Base-by-base conservation (phyloP, 202 grass and related monocot species). In the Panicum virgatum region DNA sequence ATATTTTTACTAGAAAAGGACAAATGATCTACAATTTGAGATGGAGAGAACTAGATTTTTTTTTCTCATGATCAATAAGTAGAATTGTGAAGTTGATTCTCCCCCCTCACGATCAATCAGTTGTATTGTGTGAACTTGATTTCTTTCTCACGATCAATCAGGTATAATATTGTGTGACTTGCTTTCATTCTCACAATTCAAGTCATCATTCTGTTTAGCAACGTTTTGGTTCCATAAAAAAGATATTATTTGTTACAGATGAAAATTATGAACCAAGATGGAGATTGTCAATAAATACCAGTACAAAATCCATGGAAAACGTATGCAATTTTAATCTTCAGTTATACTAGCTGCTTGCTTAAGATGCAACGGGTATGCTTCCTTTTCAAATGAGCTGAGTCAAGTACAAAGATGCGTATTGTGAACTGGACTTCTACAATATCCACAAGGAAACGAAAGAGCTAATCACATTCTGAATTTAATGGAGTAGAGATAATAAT, bases 321-420 rank as follows among this genome's bases (percentile, higher is more conserved):
- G 5, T 74, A 43, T 20, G 7, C 22, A 27, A 51, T 56, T 54
- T 75, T 45, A 42, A 27, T 82, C 22, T 78, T 66, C 36, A 80
- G 62, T 8, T 66, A 6, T 19, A 0, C 12, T 13, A 51, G 7
- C 3, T 18, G 14, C 14, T 47, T 18, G 23, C 62, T 54, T 34
- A 46, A 32, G 19, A 30, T 30, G 22, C 26, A 45, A 12, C 8
- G 6, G 7, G 44, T 30, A 16, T 10, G 1, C 14, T 13, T 25
- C 26, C 32, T 64, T 72, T 65, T 69, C 16, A 18, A 63, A 63
- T 16, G 20, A 72, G 37, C 14, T n/a, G 44, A 12, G n/a, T 57
- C 1, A 6, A 26, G 44, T 73, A 26, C 30, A 82, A 52, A 51
- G 4, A 63, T 82, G 62, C 19, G 63, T 53, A 43, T 44, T 37